phyloP scores from a whole-genome alignment of 495 filamentous ascomycete species.

The Acidomyces sp. region DNA sequence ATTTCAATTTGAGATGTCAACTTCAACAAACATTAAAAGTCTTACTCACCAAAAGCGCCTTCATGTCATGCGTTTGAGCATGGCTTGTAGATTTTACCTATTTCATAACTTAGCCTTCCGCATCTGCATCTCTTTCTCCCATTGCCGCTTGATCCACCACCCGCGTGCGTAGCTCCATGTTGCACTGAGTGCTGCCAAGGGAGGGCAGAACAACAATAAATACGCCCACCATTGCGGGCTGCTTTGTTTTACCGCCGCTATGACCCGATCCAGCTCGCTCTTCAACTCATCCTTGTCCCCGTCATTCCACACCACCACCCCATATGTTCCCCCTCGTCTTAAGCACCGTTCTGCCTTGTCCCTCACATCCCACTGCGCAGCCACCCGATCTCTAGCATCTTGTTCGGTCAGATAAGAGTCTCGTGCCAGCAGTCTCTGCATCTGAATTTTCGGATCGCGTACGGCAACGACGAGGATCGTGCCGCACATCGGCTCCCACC shows the following conservation, averaged over 20 bases:
- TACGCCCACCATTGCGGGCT: constrained; percentile 74
- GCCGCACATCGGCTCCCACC: constrained; percentile 69
- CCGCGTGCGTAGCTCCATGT: constrained; percentile 55
- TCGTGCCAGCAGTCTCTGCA: constrained; percentile 55
- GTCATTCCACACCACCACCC: constrained; percentile 83
- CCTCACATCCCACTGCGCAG: constrained; percentile 69
- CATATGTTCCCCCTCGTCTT: constrained; percentile 45
- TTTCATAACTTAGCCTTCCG: constrained; percentile 56
- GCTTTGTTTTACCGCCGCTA: constrained; percentile 43
- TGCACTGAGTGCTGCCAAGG: constrained; percentile 50
- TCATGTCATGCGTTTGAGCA: not conserved
- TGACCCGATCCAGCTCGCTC: constrained; percentile 46
- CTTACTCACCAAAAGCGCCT: too few relatives aligned
- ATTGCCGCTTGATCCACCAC: constrained; percentile 50
- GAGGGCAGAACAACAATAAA: constrained; percentile 58
- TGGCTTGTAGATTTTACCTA: not conserved
- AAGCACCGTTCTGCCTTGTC: constrained; percentile 64
- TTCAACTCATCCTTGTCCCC: constrained; percentile 51
- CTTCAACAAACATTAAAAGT: too few relatives aligned
- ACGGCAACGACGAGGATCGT: constrained; percentile 78
- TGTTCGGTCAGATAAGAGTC: constrained; percentile 59
- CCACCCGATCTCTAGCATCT: constrained; percentile 71
- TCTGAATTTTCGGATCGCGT: constrained; percentile 59
- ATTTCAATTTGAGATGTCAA: too few relatives aligned
- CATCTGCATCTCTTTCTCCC: constrained; percentile 51